Evolutionary conservation across 495 filamentous ascomycete genomes (phyloP), one percentile per base, ranked within the genome.

Genomic region (Rusavskia elegans): DNA sequence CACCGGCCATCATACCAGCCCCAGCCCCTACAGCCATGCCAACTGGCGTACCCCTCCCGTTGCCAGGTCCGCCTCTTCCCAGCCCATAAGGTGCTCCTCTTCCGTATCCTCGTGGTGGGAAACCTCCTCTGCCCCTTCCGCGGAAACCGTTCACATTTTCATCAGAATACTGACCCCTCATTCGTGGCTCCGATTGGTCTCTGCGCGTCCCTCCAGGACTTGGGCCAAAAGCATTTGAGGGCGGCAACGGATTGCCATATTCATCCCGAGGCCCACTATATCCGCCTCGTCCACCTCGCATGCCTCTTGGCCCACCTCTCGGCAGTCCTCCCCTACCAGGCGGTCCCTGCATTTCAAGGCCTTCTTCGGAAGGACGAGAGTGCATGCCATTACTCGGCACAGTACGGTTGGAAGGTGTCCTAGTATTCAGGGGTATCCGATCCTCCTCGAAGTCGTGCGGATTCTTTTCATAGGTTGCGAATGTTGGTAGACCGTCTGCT

Each of bases 401-500:
- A 16, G 57, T 13, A 40, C 68, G 70, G 29, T 61, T 63, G 20
- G 64, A 62, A 2, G 62, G 61, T 2, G 78, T 82, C 52, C 74
- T 68, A 0, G 79, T 71, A 35, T 90, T 95, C 25, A 97, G 66
- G 0, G 88, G 88, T n/a, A 84, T 80, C 30, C 80, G 74, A 62
- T 96, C 92, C 46, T 96, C 92, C 14, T 75, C 75, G 39, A 68
- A 69, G 36, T 67, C 74, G 11, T 77, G 75, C 32, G 75, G 71
- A 49, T 69, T 72, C 52, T 81, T 82, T 51, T 90, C 87, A 60
- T 83, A 96, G 0, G 87, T 76, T 9, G 88, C 82, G 66, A 93
- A 95, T 30, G 78, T 73, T 1, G 86, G 77, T 11, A 80, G 63
- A 29, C 80, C 80, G 53, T 89, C 80, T 35, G 64, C 58, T 39